A percentile compares a stretch with the other conserved stretches of the same genome.
Evolutionary conservation across 2,329 filamentous ascomycete species (phyloP).

Genomic region (Fusarium buharicum): DNA sequence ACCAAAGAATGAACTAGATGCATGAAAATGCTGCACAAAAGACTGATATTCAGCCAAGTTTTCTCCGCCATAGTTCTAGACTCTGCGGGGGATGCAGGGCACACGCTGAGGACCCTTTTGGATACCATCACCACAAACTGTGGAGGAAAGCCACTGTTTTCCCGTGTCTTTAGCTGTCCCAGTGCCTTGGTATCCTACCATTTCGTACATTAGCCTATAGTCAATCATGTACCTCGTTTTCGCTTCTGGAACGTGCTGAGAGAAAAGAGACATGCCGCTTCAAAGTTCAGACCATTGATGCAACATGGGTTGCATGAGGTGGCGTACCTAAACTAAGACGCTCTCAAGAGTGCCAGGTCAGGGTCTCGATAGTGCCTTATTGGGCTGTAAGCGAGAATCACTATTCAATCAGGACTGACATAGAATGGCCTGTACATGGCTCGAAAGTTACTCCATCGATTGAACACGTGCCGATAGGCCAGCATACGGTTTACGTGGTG

Average conservation of each 20-base stretch:
- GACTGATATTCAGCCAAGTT: background rate
- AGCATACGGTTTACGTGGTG: too few species aligned
- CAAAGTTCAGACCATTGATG: background rate
- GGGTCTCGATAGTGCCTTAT: too few species aligned
- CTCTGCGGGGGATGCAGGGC: background rate
- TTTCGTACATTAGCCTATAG: conserved; percentile 6
- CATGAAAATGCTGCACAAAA: background rate
- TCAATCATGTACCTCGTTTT: background rate
- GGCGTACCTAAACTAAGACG: too few species aligned
- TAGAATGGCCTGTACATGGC: too few species aligned
- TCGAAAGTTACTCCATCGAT: too few species aligned
- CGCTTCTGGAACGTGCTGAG: conserved; percentile 1
- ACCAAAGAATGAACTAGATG: background rate
- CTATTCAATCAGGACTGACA: too few species aligned
- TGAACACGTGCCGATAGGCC: too few species aligned
- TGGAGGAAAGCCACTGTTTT: too few species aligned
- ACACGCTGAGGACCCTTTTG: too few species aligned
- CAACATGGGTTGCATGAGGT: background rate
- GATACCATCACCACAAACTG: too few species aligned
- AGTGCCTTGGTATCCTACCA: conserved; percentile 11
- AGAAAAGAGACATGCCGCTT: background rate
- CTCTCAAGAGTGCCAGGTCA: too few species aligned
- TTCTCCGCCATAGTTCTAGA: conserved; percentile 10
- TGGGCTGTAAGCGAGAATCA: too few species aligned
- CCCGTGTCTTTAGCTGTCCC: background rate